phyloP scores from a whole-genome alignment of 2,329 filamentous ascomycete species.

The Rutstroemia sp. region DNA sequence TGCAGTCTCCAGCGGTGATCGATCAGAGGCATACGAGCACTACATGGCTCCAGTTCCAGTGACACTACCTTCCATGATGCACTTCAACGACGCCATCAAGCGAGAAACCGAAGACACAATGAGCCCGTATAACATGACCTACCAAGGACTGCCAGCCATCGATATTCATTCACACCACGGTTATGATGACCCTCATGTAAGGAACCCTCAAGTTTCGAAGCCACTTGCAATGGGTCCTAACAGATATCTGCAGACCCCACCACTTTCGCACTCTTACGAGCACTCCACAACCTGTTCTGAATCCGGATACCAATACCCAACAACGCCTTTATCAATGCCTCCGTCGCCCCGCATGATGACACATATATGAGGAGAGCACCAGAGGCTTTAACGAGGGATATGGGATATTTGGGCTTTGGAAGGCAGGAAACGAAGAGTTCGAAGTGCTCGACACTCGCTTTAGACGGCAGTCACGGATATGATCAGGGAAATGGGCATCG shows the following conservation, averaged over 20 bases:
- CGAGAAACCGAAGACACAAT: slow-evolving; percentile 55
- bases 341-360: slow-evolving; percentile 51
- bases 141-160: slow-evolving; percentile 54
- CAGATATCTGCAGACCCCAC: slow-evolving; percentile 54
- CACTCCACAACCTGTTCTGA: slow-evolving; percentile 58
- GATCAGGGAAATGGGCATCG: slow-evolving; percentile 13
- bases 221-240: slow-evolving; percentile 15
- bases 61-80: slow-evolving; percentile 57
- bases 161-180: slow-evolving; percentile 53
- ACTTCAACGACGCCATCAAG: slow-evolving; percentile 60
- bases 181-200: slow-evolving; percentile 72
- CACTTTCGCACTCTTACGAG: slow-evolving; percentile 67
- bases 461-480: slow-evolving; percentile 17
- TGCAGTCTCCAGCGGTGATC: slow-evolving; percentile 37
- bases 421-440: slow-evolving; percentile 22
- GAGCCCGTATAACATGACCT: slow-evolving; percentile 57
- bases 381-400: slow-evolving; percentile 8
- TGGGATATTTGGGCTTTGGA: slow-evolving; percentile 10
- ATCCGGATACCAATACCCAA: slow-evolving; percentile 54
- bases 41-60: slow-evolving; percentile 50
- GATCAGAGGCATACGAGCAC: slow-evolving; percentile 42
- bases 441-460: slow-evolving; percentile 30
- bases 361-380: slow-evolving; percentile 18
- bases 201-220: slow-evolving; percentile 35
- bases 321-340: slow-evolving; percentile 67